Conservation (phyloP, 768 basidiomycete genomes). For the Hypholoma fasciculare region DNA sequence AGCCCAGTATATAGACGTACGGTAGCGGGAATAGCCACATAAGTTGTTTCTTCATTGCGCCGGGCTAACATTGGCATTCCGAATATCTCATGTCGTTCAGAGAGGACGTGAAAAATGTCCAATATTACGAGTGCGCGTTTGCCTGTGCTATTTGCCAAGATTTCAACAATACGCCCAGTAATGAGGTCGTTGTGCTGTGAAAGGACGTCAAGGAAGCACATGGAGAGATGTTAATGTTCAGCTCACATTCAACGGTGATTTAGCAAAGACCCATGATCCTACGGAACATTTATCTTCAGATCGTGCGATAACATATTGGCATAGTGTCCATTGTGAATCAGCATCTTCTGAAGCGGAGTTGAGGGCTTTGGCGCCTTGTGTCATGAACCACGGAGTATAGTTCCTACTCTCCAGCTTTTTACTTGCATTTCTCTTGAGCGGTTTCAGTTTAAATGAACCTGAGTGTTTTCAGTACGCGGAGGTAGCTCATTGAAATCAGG, state of each 20-base stretch:
- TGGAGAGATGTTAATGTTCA: not conserved
- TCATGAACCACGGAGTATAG: not conserved
- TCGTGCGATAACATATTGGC: not conserved
- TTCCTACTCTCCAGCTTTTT: not conserved
- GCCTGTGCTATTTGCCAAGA: conserved; percentile 7
- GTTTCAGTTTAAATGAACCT: not conserved
- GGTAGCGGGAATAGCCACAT: conserved; percentile 9
- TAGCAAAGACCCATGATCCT: conserved; percentile 26
- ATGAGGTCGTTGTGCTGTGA: not conserved
- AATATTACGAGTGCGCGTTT: conserved; percentile 9
- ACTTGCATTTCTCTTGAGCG: not conserved
- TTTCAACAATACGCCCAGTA: conserved; percentile 18
- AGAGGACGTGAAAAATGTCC: conserved; percentile 17
- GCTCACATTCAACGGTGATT: conserved; percentile 9
- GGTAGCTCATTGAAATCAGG: not conserved
- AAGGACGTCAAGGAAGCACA: not conserved
- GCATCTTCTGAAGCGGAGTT: not conserved
- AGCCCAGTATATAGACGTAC: conserved; percentile 6
- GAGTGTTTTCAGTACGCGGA: not conserved
- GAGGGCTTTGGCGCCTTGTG: not conserved
- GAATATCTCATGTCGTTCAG: conserved; percentile 14
- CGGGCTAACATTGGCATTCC: conserved; percentile 21
- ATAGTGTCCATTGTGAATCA: no score
- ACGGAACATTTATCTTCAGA: conserved; percentile 18
- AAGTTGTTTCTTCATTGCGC: conserved; percentile 4